Conservation (phyloP, 108 stramenopile species). For the Schizochytrium sp. region DNA sequence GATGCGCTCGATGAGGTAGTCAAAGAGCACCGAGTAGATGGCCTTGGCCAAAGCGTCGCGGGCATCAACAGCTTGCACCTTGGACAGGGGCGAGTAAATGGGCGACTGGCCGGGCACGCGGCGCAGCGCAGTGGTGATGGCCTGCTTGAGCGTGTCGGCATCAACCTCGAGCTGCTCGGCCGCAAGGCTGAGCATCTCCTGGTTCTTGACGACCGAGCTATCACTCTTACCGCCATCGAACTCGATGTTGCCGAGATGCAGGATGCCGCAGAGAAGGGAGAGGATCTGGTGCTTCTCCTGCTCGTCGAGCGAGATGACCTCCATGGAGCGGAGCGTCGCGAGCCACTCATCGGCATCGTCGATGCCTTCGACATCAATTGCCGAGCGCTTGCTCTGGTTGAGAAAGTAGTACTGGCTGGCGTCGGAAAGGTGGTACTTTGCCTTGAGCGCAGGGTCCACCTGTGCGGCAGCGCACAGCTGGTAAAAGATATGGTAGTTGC, state of each 20-base stretch:
- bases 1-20: constrained; percentile 72
- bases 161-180: constrained; percentile 64
- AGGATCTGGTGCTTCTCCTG: constrained; percentile 33
- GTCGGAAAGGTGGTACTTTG: not conserved
- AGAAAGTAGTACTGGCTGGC: not conserved
- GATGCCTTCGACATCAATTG: not conserved
- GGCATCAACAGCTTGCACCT: constrained; percentile 55
- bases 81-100: not conserved
- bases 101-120: constrained; percentile 58
- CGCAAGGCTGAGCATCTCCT: constrained; percentile 53
- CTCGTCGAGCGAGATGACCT: not conserved
- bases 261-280: constrained; percentile 58
- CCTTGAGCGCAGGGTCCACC: not conserved
- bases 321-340: not conserved
- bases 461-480: constrained; percentile 21
- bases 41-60: constrained; percentile 86
- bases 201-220: constrained; percentile 56
- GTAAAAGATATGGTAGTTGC: constrained; percentile 37
- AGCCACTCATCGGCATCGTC: not conserved
- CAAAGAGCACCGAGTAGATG: constrained; percentile 78
- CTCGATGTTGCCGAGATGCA: constrained; percentile 71
- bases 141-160: constrained; percentile 60
- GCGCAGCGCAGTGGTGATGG: constrained; percentile 66
- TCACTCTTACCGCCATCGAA: constrained; percentile 56
- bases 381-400: not conserved